phyloP scores from a whole-genome alignment of 768 basidiomycete genomes.

The Mycena sanguinolenta region DNA sequence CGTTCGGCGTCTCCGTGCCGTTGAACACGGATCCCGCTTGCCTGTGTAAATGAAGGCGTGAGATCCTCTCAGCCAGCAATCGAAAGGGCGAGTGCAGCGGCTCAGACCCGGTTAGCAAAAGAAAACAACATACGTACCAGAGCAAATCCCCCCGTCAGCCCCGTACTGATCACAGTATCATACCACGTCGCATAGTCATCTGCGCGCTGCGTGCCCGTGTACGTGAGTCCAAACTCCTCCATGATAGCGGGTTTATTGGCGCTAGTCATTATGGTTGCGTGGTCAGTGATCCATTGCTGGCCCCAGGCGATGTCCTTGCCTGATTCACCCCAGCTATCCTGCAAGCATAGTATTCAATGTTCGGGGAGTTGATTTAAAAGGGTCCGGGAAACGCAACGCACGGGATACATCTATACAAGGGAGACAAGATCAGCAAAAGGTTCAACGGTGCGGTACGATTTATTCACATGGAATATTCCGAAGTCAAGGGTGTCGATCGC shows the following conservation, averaged over 20 bases:
- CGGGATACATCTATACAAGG: slow-evolving; percentile 51
- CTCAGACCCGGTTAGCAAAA: too few species aligned
- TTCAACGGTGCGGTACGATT: background rate
- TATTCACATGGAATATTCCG: slow-evolving; percentile 73
- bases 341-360: background rate
- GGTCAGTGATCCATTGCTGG: slow-evolving; percentile 73
- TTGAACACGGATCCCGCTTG: slow-evolving; percentile 19
- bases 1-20: slow-evolving; percentile 2
- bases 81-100: too few species aligned
- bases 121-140: slow-evolving; percentile 14
- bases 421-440: background rate
- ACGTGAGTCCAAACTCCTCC: slow-evolving; percentile 73
- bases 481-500: slow-evolving; percentile 72
- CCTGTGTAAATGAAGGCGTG: background rate
- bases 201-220: slow-evolving; percentile 1
- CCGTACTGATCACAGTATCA: slow-evolving; percentile 20
- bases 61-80: too few species aligned
- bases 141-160: slow-evolving; percentile 29
- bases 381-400: slow-evolving; percentile 27
- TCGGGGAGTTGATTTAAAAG: too few species aligned
- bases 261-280: slow-evolving; percentile 64
- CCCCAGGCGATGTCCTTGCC: slow-evolving; percentile 62
- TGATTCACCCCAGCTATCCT: slow-evolving; percentile 64
- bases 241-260: slow-evolving; percentile 73
- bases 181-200: slow-evolving; percentile 24